A percentile compares a stretch with the other conserved stretches of the same genome.
Conservation (phyloP, 1,284 basidiomycete species). For the Coniferiporia sulphurascens region DNA sequence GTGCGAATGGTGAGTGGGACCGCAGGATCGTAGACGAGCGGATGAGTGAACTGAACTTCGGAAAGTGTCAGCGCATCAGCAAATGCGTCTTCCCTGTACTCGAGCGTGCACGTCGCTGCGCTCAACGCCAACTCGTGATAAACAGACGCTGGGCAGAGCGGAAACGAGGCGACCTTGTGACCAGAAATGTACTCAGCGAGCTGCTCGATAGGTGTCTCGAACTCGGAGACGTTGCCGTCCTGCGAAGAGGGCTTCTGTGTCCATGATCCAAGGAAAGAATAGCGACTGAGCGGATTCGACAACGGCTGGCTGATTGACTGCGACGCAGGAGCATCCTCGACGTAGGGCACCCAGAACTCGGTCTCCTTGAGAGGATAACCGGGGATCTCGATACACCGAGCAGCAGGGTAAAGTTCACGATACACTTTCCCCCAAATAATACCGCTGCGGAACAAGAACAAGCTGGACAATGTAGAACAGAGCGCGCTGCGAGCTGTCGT, state of each 20-base stretch:
- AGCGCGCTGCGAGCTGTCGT: conserved; percentile 42
- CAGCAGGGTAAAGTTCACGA: conserved; percentile 35
- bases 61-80: conserved; percentile 33
- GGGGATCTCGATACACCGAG: conserved; percentile 45
- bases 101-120: conserved; percentile 30
- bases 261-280: conserved; percentile 40
- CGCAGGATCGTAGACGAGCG: conserved; percentile 44
- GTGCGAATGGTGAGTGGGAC: conserved; percentile 34
- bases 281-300: conserved; percentile 24
- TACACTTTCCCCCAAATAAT: conserved; percentile 56
- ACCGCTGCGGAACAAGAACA: conserved; percentile 40
- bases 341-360: conserved; percentile 53
- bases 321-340: conserved; percentile 25
- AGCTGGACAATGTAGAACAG: conserved; percentile 37
- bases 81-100: conserved; percentile 26
- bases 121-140: conserved; percentile 55
- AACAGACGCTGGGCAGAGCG: conserved; percentile 65
- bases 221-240: conserved; percentile 41
- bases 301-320: background rate
- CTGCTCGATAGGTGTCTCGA: conserved; percentile 46
- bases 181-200: conserved; percentile 47
- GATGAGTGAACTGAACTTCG: conserved; percentile 45
- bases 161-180: conserved; percentile 51
- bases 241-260: conserved; percentile 36
- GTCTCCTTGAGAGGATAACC: conserved; percentile 55